Base-by-base conservation (phyloP, 139 green algal genomes). In the Pycnococcus provasolii region DNA sequence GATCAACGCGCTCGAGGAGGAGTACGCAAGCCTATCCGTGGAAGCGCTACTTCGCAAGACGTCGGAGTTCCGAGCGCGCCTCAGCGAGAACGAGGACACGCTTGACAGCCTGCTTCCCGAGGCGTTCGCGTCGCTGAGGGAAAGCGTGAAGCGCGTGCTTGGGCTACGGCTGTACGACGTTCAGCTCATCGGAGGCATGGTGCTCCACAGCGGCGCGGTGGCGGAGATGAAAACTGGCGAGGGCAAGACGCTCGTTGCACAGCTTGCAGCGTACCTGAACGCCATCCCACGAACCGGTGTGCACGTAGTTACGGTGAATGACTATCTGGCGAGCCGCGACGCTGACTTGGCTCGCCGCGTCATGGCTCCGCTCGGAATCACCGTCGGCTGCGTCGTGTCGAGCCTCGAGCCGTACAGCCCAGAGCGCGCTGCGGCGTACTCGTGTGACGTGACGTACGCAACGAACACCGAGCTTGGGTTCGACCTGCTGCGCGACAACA, bases 221-320 rank as follows among this genome's bases (percentile, higher is more conserved):
- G 90, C 92, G 0, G 92, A 98, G 82, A 98, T 98, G 92, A 63
- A 77, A 43, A 97, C 91, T 3, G 91, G 90, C 44, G 92, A 98
- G 80, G 92, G 92, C 60, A 98, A 97, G 75, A 98, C 92, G 1
- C 85, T 98, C 45, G 91, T 96, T 43, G 89, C 89, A 45, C 84
- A 82, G 5, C 70, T 95, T 39, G 81, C 88, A 42, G 80, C 77
- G 15, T 90, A 89, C 71, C 77, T 91, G 7, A 87, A 88, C 54
- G 82, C 84, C 8, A 71, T 89, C 4, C 50, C 64, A n/a, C 82
- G 86, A 1, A 71, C 78, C 1, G 85, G 85, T 6, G 90, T 95
- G 51, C 90, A 96, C 72, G 74, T 73, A 2, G 72, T 78, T 6
- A 78, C 72, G 4, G 72, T 78, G 53, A 81, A 81, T 45, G 75